These are phyloP conservation scores for Dryas alaskensis DNA, from an alignment of 306 rosid genomes.

Conservation along the genomic window DNA sequence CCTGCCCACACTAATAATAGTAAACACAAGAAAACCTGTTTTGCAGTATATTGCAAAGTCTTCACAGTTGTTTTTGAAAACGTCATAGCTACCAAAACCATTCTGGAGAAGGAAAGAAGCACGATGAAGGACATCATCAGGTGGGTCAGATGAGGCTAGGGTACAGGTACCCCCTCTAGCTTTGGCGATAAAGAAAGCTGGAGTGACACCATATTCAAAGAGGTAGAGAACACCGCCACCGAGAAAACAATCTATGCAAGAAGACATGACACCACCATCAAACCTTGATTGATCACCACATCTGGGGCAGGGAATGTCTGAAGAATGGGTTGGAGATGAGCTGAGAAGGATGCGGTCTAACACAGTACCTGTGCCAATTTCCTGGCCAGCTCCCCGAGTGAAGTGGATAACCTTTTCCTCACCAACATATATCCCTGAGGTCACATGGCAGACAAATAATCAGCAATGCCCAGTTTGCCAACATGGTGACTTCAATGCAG, in stretches of 20 bases:
- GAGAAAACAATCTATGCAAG: constrained; percentile 70
- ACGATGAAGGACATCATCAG: constrained; percentile 44
- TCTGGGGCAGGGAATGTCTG: constrained; percentile 44
- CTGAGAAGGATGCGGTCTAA: constrained; percentile 37
- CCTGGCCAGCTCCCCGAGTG: constrained; percentile 52
- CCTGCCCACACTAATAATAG: constrained; percentile 39
- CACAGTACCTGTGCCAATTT: constrained; percentile 40
- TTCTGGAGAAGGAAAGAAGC: constrained; percentile 57
- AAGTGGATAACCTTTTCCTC: constrained; percentile 72
- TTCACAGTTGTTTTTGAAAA: constrained; percentile 71
- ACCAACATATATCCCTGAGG: constrained; percentile 64
- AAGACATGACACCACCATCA: constrained; percentile 57
- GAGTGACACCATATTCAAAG: constrained; percentile 55
- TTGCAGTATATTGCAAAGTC: constrained; percentile 86
- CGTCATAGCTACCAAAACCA: constrained; percentile 59
- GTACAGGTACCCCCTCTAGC: constrained; percentile 82
- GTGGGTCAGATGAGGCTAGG: constrained; percentile 48
- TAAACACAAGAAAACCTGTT: constrained; percentile 54
- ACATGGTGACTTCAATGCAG: not conserved
- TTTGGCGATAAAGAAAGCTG: constrained; percentile 49
- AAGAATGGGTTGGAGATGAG: constrained; percentile 36
- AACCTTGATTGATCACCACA: constrained; percentile 43
- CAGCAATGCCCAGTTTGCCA: constrained; percentile 12
- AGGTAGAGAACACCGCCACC: constrained; percentile 47
- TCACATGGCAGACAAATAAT: constrained; percentile 3